Evolutionary conservation across 2,329 filamentous ascomycete genomes (phyloP), one percentile per base, ranked within the genome.

Genomic region (Emmonsiellopsis sp.): DNA sequence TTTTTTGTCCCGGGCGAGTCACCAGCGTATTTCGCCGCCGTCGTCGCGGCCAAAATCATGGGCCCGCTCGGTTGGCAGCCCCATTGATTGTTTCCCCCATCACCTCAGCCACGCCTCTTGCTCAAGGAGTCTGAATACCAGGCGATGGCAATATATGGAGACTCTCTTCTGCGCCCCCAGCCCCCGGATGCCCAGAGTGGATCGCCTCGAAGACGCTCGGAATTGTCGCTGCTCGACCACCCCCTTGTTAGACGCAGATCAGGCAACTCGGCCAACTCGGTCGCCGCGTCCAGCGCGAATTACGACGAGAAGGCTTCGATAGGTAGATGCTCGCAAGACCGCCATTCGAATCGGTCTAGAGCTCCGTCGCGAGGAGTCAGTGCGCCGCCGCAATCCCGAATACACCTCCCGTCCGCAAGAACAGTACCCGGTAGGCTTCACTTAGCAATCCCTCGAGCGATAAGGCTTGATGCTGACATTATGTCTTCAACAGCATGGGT

Each of bases 401-500:
- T 1, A 15, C 15, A 7, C 5, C 10, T 40, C 9, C 47, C 15
- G n/a, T 5, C 16, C 8, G 50, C 50, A 16, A 52, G 50, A 15
- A 52, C 50, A 9, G 34, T 52, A 16, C 54, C 54, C 43, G 54
- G 53, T 54, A 54, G 30, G 26, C 20, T 26, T 26, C 4, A 44
- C 13, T 15, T 20, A 9, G 38, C 13, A 11, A 6, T 10, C 20
- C 3, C 34, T 34, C 3, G 10, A 13, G 31, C 6, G 7, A 6
- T 45, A 31, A 13, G 32, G 10, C 2, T 5, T 30, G 11, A 52
- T 52, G 35, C 35, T 52, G 37, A 43, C 41, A n/a, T 40, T 40
- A 16, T 31, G 30, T 37, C 49, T 13, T 50, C 5, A 32, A 50
- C 35, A 61, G 58, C 56, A 48, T 61, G 58, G 58, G 58, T 61